Conservation (phyloP, 1,284 basidiomycete genomes). For the Ceratobasidium sp. region DNA sequence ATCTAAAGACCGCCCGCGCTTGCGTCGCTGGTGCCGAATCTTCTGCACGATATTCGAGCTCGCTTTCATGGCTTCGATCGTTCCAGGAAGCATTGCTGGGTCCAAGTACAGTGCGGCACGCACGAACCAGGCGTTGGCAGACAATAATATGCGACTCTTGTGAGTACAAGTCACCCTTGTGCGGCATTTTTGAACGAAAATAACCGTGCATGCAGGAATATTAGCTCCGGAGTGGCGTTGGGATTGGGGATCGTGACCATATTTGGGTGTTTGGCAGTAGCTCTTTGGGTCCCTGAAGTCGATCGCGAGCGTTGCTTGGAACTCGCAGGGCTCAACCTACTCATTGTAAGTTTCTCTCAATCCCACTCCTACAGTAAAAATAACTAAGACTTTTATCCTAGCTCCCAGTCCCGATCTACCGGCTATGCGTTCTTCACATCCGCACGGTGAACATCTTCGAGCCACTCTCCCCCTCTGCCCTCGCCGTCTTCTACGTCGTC, state of each 20-base stretch:
- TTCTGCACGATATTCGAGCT: slow-evolving; percentile 35
- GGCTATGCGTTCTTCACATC: slow-evolving; percentile 41
- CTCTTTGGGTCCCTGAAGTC: slow-evolving; percentile 20
- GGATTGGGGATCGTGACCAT: slow-evolving; percentile 1
- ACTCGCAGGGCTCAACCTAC: slow-evolving; percentile 15
- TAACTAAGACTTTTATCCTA: neutral
- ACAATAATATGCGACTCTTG: slow-evolving; percentile 27
- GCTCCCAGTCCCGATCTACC: slow-evolving; percentile 37
- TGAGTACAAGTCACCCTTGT: neutral
- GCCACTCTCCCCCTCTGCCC: slow-evolving; percentile 12
- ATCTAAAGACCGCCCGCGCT: slow-evolving; percentile 14
- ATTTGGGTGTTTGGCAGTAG: neutral
- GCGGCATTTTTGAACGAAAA: neutral
- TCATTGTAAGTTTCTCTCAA: slow-evolving; percentile 6
- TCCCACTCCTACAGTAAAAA: neutral
- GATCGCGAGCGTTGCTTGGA: slow-evolving; percentile 34
- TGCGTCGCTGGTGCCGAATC: neutral
- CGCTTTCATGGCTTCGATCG: slow-evolving; percentile 27
- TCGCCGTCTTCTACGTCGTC: slow-evolving; percentile 28
- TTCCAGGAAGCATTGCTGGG: slow-evolving; percentile 19
- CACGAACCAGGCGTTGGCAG: slow-evolving; percentile 17
- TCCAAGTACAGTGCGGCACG: slow-evolving; percentile 24
- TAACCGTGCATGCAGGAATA: slow-evolving; percentile 6
- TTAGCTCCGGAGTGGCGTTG: slow-evolving; percentile 21
- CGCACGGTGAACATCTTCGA: slow-evolving; percentile 21